Conservation (phyloP, 2,329 filamentous ascomycete genomes). For the Alternaria triticimaculans region DNA sequence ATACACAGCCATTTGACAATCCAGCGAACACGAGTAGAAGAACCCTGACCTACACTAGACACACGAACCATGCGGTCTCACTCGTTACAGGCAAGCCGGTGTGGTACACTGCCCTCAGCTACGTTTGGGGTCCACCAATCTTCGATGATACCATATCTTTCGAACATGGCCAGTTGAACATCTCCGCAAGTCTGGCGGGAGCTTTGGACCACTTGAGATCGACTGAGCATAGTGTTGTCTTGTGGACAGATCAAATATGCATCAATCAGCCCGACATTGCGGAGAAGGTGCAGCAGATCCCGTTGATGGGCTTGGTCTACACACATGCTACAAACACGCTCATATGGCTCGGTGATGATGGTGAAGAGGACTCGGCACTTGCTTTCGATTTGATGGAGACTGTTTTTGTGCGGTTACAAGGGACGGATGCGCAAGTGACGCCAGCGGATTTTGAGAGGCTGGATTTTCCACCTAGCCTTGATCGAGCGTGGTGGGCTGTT, state of each 20-base stretch:
- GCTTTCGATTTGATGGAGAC: constrained; percentile 26
- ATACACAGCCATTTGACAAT: background rate
- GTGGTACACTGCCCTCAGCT: constrained; percentile 34
- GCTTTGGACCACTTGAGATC: constrained; percentile 26
- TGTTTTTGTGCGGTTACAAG: constrained; percentile 18
- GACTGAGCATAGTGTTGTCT: constrained; percentile 20
- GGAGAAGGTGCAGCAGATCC: constrained; percentile 36
- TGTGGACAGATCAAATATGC: constrained; percentile 34
- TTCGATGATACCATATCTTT: constrained; percentile 23
- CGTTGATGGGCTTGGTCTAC: constrained; percentile 35
- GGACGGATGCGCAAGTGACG: constrained; percentile 18
- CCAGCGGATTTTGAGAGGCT: constrained; percentile 25
- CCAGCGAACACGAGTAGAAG: background rate
- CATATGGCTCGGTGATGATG: constrained; percentile 37
- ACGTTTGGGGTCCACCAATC: constrained; percentile 28
- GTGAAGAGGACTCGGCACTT: constrained; percentile 15
- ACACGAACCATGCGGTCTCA: constrained; percentile 30
- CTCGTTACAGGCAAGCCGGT: constrained; percentile 12
- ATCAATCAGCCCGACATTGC: constrained; percentile 21
- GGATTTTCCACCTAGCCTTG: constrained; percentile 13
- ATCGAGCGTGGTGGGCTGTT: constrained; percentile 23
- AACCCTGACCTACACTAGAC: constrained; percentile 5
- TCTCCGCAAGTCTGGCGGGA: constrained; percentile 23
- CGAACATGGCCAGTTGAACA: constrained; percentile 12
- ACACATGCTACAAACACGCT: constrained; percentile 32